Percentiles rank a stretch among this genome's conserved stretches.
phyloP scores from a whole-genome alignment of 768 basidiomycete genomes.

The Plicaturopsis crispa region DNA sequence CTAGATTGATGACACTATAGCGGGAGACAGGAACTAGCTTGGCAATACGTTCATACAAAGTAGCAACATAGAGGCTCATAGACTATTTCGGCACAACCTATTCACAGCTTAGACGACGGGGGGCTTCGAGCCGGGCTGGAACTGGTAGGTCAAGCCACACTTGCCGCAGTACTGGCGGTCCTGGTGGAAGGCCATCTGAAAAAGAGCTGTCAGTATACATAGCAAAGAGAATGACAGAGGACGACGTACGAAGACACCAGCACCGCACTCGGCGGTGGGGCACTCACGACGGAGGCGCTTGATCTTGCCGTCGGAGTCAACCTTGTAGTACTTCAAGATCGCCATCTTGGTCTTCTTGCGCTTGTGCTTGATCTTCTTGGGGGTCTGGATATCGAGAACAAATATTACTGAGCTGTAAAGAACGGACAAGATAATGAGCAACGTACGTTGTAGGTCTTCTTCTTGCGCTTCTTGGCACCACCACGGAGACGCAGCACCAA shows the following conservation, averaged over 20 bases:
- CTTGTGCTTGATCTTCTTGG: conserved; percentile 99
- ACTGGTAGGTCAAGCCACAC: conserved; percentile 84
- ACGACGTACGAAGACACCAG: conserved; percentile 70
- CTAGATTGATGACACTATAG: no score
- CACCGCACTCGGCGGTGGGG: conserved; percentile 73
- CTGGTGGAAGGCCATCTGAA: conserved; percentile 96
- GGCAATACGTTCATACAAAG: no score
- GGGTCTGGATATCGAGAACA: conserved; percentile 48
- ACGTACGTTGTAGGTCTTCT: conserved; percentile 96
- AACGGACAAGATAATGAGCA: background rate
- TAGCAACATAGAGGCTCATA: no score
- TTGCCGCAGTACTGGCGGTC: conserved; percentile 98
- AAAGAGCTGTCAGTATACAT: conserved; percentile 14
- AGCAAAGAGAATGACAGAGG: background rate
- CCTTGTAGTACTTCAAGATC: conserved; percentile 99
- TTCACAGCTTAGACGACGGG: conserved; percentile 46
- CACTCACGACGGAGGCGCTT: conserved; percentile 98
- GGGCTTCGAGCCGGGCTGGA: conserved; percentile 74
- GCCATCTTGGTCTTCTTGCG: conserved; percentile 99
- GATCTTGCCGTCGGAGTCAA: conserved; percentile 99
- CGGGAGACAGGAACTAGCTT: no score
- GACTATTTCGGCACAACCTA: background rate
- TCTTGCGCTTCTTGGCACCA: conserved; percentile 99
- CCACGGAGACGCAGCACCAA: conserved; percentile 96
- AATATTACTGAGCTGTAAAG: background rate